These are phyloP conservation scores for Teratosphaeria zuluensis DNA, from an alignment of 2,329 filamentous ascomycete species.

Conservation along the genomic window DNA sequence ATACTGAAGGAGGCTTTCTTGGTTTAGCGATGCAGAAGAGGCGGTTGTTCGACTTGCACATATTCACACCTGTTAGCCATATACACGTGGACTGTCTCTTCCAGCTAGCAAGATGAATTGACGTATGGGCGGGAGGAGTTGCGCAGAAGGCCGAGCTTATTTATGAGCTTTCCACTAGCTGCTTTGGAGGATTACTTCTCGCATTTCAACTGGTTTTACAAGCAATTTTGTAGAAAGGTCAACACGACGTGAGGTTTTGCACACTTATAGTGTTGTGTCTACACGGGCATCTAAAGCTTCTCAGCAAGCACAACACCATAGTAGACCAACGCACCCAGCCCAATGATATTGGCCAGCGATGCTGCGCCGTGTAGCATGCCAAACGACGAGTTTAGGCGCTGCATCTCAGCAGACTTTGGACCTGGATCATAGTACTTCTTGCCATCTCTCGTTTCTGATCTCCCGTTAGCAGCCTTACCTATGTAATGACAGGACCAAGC, in stretches of 20 bases:
- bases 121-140: background rate
- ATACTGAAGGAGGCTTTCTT: background rate
- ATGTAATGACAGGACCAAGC: background rate
- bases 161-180: background rate
- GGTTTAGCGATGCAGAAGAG: too few species aligned
- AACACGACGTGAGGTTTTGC: background rate
- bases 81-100: background rate
- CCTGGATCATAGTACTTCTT: slow-evolving; percentile 74
- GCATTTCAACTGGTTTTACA: too few species aligned
- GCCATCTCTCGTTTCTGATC: slow-evolving; percentile 67
- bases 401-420: slow-evolving; percentile 79
- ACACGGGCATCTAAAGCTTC: background rate
- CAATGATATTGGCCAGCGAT: slow-evolving; percentile 65
- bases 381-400: slow-evolving; percentile 68
- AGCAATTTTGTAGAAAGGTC: background rate
- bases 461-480: background rate
- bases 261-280: background rate
- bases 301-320: slow-evolving; percentile 70
- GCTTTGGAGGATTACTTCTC: too few species aligned
- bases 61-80: background rate
- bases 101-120: background rate
- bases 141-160: background rate
- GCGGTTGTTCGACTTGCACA: background rate
- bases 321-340: slow-evolving; percentile 57
- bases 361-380: slow-evolving; percentile 71